A percentile compares a stretch with the other conserved stretches of the same genome.
phyloP scores from a whole-genome alignment of 305 asterid genomes.

The Galium porrigens region DNA sequence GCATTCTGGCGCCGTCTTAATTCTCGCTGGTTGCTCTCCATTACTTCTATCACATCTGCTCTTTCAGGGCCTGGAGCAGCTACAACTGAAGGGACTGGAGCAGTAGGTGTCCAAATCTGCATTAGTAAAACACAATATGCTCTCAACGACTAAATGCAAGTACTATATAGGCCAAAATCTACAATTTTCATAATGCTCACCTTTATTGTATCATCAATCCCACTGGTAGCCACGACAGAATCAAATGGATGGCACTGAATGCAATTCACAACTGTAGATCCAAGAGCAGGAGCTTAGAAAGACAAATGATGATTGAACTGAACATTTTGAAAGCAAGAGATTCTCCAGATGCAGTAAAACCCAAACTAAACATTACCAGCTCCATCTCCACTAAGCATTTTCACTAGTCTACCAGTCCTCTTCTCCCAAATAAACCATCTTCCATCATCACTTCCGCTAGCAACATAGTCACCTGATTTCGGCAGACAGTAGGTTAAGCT shows the following conservation, averaged over 20 bases:
- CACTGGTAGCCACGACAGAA: conserved; percentile 81
- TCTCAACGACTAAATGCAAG: conserved; percentile 2
- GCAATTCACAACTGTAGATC: conserved; percentile 79
- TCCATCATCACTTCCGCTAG: conserved; percentile 98
- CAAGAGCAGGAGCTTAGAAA: conserved; percentile 12
- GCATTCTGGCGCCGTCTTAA: conserved; percentile 55
- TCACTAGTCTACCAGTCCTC: conserved; percentile 66
- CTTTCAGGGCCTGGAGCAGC: conserved; percentile 77
- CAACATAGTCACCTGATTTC: conserved; percentile 70
- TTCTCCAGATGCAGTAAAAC: neutral
- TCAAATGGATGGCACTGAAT: conserved; percentile 87
- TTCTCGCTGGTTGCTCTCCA: conserved; percentile 74
- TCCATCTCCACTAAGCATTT: conserved; percentile 85
- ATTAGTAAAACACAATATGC: conserved; percentile 16
- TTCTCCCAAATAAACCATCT: conserved; percentile 98
- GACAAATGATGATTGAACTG: neutral
- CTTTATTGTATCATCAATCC: conserved; percentile 91
- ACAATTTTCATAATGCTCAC: conserved; percentile 25
- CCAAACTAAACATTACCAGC: conserved; percentile 37
- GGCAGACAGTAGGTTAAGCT: conserved; percentile 9
- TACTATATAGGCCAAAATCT: conserved; percentile 7
- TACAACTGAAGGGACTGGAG: conserved; percentile 57
- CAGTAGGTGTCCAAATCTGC: conserved; percentile 88
- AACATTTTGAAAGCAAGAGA: neutral
- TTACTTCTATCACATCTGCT: conserved; percentile 47